Conservation (phyloP, 1,139 yeast genomes). For the Blastobotrys illinoisensis region DNA sequence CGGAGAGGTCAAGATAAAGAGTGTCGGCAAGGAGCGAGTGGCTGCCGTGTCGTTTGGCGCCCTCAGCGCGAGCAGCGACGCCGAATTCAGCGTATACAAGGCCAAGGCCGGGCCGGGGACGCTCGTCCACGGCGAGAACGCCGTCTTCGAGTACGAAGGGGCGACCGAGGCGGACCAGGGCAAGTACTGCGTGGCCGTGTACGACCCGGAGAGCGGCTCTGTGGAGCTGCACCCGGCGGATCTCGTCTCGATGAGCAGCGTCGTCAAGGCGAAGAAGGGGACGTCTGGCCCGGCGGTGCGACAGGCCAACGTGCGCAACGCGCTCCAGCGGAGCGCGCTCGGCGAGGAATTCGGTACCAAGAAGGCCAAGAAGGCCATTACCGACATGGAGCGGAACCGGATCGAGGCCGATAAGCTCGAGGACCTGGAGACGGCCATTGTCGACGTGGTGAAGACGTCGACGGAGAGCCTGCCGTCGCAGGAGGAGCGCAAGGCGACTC, state of each 20-base stretch:
- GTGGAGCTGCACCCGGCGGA: conserved; percentile 62
- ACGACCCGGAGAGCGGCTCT: conserved; percentile 54
- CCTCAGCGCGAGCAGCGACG: conserved; percentile 51
- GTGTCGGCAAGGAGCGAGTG: conserved; percentile 7
- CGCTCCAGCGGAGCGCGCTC: conserved; percentile 66
- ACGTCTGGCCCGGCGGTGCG: conserved; percentile 59
- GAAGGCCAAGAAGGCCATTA: conserved; percentile 87
- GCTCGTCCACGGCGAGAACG: conserved; percentile 74
- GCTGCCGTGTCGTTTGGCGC: conserved; percentile 65
- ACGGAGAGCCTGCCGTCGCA: conserved; percentile 71
- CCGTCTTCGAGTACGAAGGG: conserved; percentile 69
- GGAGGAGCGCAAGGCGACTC: conserved; percentile 49
- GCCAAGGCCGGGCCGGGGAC: conserved; percentile 41
- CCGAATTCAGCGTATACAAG: conserved; percentile 59
- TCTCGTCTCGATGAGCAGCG: conserved; percentile 47
- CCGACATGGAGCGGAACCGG: conserved; percentile 72
- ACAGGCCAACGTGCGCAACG: conserved; percentile 32
- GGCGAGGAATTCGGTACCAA: conserved; percentile 98
- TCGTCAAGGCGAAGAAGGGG: conserved; percentile 29
- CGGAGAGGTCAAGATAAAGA: conserved; percentile 5
- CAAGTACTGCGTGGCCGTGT: conserved; percentile 58
- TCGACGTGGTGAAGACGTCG: conserved; percentile 67
- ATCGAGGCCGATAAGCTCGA: conserved; percentile 79
- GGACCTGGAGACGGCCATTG: conserved; percentile 70
- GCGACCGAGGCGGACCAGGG: conserved; percentile 38